Evolutionary conservation across 441 rosid genomes (phyloP).

Genomic region (Erysimum pusillum): DNA sequence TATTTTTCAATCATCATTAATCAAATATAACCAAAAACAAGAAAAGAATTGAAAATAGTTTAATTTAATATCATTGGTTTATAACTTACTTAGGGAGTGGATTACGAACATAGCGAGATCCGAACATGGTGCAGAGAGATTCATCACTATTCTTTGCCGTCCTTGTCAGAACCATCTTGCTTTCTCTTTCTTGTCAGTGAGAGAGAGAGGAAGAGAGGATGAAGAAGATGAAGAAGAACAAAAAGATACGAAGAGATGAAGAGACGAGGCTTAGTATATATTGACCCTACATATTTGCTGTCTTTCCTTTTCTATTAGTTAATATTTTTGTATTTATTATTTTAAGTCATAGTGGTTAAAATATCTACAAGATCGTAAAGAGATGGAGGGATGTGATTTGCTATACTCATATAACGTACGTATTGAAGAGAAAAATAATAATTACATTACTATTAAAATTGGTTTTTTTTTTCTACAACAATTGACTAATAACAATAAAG

Average conservation of each 20-base stretch:
- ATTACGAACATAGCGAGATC: slow-evolving; percentile 68
- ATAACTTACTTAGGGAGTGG: slow-evolving; percentile 61
- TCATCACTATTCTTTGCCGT: slow-evolving; percentile 44
- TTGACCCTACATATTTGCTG: slow-evolving; percentile 29
- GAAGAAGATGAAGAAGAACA: slow-evolving; percentile 22
- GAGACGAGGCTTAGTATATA: slow-evolving; percentile 37
- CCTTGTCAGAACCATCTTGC: slow-evolving; percentile 52
- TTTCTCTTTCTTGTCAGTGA: neutral
- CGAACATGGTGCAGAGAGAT: slow-evolving; percentile 59
- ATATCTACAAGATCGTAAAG: too few species aligned
- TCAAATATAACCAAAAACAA: neutral
- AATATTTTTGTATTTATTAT: neutral
- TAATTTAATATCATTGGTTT: neutral
- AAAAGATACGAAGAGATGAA: slow-evolving; percentile 6
- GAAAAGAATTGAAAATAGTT: neutral
- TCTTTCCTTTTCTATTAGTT: neutral
- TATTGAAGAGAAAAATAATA: too few species aligned
- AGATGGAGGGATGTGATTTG: slow-evolving; percentile 7
- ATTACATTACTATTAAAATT: too few species aligned
- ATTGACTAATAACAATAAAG: too few species aligned
- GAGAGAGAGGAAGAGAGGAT: slow-evolving; percentile 9
- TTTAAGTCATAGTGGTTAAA: too few species aligned
- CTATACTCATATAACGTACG: neutral
- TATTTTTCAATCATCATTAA: neutral
- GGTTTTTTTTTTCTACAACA: too few species aligned